phyloP scores from a whole-genome alignment of 1,139 yeast species.

The Nakaseomyces kungkrabaensis region DNA sequence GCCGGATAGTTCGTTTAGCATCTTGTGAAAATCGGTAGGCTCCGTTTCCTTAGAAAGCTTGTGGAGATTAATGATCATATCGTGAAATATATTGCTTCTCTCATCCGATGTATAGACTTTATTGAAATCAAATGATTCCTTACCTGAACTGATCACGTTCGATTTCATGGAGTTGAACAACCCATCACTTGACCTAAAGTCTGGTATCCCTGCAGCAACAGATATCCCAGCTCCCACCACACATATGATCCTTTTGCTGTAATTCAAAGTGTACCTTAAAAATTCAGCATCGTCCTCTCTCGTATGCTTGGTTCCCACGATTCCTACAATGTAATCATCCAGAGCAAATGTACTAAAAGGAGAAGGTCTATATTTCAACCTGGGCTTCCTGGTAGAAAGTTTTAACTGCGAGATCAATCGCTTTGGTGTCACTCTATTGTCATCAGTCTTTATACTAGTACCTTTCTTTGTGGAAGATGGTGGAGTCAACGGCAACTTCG shows the following conservation, averaged over 20 bases:
- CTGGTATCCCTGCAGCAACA: conserved; percentile 86
- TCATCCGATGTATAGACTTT: conserved; percentile 55
- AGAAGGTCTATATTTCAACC: conserved; percentile 34
- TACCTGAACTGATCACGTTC: conserved; percentile 51
- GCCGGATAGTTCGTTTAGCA: conserved; percentile 48
- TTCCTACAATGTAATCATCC: conserved; percentile 22
- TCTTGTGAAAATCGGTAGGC: conserved; percentile 67
- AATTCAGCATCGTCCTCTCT: conserved; percentile 33
- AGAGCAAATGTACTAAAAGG: conserved; percentile 35
- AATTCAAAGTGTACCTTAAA: conserved; percentile 37
- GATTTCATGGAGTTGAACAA: conserved; percentile 55
- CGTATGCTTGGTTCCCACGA: conserved; percentile 25
- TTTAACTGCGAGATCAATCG: conserved; percentile 16
- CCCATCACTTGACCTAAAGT: conserved; percentile 72
- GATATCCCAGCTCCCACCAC: conserved; percentile 87
- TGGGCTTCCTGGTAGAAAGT: conserved; percentile 30
- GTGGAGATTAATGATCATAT: conserved; percentile 59
- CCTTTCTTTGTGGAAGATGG: conserved; percentile 1
- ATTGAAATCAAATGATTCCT: conserved; percentile 69
- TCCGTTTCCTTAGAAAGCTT: conserved; percentile 44
- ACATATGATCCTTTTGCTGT: conserved; percentile 41
- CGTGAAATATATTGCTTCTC: conserved; percentile 56
- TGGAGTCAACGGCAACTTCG: conserved; percentile 1
- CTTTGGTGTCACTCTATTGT: conserved; percentile 12
- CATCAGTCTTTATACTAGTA: not conserved